These are phyloP conservation scores for Cryphonectria parasitica DNA, from an alignment of 2,329 filamentous ascomycete species.

Conservation along the genomic window DNA sequence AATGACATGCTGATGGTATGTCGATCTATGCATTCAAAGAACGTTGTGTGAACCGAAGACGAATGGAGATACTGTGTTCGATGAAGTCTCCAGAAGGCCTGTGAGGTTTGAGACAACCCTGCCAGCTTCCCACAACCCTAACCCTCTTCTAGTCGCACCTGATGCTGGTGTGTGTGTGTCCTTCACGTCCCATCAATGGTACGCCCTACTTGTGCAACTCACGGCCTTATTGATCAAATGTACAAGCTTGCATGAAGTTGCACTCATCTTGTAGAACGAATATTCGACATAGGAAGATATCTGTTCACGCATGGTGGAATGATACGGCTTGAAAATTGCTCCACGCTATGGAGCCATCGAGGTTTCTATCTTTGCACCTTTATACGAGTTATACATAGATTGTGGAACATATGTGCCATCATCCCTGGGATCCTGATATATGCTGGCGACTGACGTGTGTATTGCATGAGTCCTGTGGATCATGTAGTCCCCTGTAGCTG, in stretches of 20 bases:
- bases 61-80: neutral
- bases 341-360: neutral
- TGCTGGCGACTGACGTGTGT: neutral
- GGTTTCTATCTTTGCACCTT: neutral
- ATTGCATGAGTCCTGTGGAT: neutral
- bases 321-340: neutral
- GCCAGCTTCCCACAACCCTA: too few species aligned
- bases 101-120: too few species aligned
- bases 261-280: too few species aligned
- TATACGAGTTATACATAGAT: neutral
- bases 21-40: neutral
- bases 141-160: too few species aligned
- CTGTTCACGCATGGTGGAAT: neutral
- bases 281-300: neutral
- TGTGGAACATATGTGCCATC: neutral
- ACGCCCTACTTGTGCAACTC: too few species aligned
- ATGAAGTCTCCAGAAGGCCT: neutral
- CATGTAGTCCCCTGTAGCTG: neutral
- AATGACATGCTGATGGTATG: neutral
- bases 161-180: too few species aligned
- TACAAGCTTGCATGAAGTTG: too few species aligned
- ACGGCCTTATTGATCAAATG: too few species aligned
- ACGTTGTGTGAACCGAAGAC: neutral
- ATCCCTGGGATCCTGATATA: neutral
- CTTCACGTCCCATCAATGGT: too few species aligned